Conservation (phyloP, 1,284 basidiomycete genomes). For the Butyriboletus regius region DNA sequence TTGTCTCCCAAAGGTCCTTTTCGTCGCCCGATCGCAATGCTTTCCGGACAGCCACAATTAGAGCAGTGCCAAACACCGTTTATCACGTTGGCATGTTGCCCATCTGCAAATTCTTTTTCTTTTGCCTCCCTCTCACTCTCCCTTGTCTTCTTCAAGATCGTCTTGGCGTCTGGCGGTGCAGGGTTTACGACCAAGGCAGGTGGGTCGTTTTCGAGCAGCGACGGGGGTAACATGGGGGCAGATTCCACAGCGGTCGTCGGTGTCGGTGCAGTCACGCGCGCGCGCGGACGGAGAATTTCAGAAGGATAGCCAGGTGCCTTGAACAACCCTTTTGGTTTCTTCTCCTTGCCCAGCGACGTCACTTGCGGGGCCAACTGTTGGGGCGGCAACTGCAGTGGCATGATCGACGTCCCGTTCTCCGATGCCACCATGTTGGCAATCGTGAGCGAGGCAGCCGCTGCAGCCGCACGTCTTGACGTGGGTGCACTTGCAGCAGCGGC, state of each 20-base stretch:
- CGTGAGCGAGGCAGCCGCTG: conserved; percentile 71
- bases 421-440: conserved; percentile 80
- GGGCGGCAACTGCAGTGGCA: conserved; percentile 46
- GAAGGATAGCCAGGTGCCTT: conserved; percentile 58
- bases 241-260: conserved; percentile 61
- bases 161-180: conserved; percentile 41
- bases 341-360: conserved; percentile 48
- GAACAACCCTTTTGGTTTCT: conserved; percentile 65
- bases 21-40: conserved; percentile 71
- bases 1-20: conserved; percentile 88
- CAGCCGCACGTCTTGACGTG: conserved; percentile 70
- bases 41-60: conserved; percentile 83
- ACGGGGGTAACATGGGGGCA: conserved; percentile 47
- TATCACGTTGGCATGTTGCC: conserved; percentile 73
- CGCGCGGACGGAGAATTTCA: conserved; percentile 52
- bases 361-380: conserved; percentile 36
- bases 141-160: conserved; percentile 54
- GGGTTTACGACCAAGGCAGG: conserved; percentile 34
- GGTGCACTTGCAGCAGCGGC: conserved; percentile 60
- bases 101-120: conserved; percentile 71
- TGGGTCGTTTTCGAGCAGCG: conserved; percentile 47
- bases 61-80: conserved; percentile 87
- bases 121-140: conserved; percentile 73
- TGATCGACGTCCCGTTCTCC: conserved; percentile 61
- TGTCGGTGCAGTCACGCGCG: conserved; percentile 51